Base-by-base conservation (phyloP, 2,329 filamentous ascomycete genomes). In the Cercospora sp. region DNA sequence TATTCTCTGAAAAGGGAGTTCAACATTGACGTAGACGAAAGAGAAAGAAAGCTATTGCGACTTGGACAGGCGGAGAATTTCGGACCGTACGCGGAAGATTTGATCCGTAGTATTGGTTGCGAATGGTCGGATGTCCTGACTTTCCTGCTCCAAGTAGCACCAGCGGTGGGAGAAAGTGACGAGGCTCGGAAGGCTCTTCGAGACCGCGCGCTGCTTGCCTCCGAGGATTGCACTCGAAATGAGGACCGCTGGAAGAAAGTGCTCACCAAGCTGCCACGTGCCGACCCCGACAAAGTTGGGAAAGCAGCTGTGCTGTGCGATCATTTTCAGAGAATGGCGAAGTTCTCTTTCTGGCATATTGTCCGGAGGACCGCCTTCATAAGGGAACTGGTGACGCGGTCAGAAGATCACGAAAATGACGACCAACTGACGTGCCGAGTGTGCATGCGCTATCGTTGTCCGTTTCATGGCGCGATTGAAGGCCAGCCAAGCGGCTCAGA, bases 291-390 rank as follows among this genome's bases (percentile, higher is more conserved):
- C 3, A 69, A 68, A 7, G 62, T 82, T 5, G 75, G 74, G 16
- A 71, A 76, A 60, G 76, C 80, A 8, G 79, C 76, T 12, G 64
- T 79, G 4, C 73, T 79, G 4, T 82, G 80, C 66, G 74, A 78
- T 20, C 74, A 73, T 5, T 80, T 83, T 36, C 70, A 78, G 16
- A 71, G 75, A 3, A 73, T 78, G 20, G 75, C 77, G 16, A 71
- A 72, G 1, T 78, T 82, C 63, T 79, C 77, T 42, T 66, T 83
- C 2, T 83, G 80, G 80, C 80, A 82, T 42, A 69, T 83, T 28
- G 80, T 76, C 16, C 70, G 77, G 60, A 75, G 75, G 48, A 76
- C 75, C 61, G 63, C 72, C 30, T 72, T 58, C 42, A 63, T 63
- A 16, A 18, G 26, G 23, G 66, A 65, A 23, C 68, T 73, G 13